These are phyloP conservation scores for Kodamaea laetipori DNA, from an alignment of 805 yeast genomes.

Conservation along the genomic window DNA sequence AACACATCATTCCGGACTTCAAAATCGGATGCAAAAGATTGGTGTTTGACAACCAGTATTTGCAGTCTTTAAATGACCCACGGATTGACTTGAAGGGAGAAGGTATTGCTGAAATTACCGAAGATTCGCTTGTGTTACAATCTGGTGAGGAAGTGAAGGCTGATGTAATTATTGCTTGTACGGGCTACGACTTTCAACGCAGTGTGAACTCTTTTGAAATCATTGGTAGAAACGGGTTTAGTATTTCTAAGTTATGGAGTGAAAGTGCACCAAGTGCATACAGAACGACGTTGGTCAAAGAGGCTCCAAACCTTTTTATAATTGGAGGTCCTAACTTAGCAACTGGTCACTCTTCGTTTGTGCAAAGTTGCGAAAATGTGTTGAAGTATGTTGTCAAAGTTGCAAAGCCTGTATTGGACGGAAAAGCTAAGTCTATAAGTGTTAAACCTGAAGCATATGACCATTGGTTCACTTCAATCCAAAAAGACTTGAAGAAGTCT, in stretches of 20 bases:
- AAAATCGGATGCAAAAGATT: constrained; percentile 46
- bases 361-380: constrained; percentile 40
- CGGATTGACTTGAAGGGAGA: constrained; percentile 28
- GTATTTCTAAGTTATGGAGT: constrained; percentile 29
- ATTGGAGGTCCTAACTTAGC: constrained; percentile 46
- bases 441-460: constrained; percentile 37
- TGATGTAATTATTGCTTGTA: constrained; percentile 45
- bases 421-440: constrained; percentile 27
- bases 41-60: constrained; percentile 40
- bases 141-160: constrained; percentile 32
- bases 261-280: constrained; percentile 38
- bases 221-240: constrained; percentile 29
- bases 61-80: constrained; percentile 35
- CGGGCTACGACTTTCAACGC: constrained; percentile 36
- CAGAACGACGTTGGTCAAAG: constrained; percentile 33
- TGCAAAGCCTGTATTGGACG: constrained; percentile 29
- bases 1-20: constrained; percentile 36
- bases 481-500: constrained; percentile 26
- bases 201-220: constrained; percentile 21
- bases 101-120: constrained; percentile 29
- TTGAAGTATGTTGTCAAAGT: constrained; percentile 26
- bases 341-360: constrained; percentile 46
- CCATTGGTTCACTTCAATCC: constrained; percentile 34
- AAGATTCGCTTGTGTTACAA: constrained; percentile 30
- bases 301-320: constrained; percentile 37